Conservation (phyloP, 768 basidiomycete genomes). For the Butyriboletus loyo region DNA sequence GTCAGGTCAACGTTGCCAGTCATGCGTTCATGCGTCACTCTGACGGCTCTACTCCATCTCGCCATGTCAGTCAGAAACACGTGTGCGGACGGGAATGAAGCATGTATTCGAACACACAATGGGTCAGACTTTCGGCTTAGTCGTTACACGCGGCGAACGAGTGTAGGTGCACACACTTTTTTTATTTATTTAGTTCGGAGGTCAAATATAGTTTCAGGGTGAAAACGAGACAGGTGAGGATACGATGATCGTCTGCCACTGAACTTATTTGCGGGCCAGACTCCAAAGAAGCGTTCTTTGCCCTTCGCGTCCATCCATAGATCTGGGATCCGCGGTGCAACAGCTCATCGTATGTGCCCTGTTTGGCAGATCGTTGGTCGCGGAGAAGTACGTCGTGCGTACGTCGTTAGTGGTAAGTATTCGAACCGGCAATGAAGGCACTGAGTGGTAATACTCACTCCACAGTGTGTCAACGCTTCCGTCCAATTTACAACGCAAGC, state of each 20-base stretch:
- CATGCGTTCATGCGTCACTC: too few relatives aligned
- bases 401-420: neutral
- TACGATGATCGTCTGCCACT: neutral
- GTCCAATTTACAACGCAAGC: neutral
- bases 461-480: conserved; percentile 6
- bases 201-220: neutral
- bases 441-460: conserved; percentile 14
- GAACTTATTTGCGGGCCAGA: neutral
- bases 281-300: neutral
- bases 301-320: neutral
- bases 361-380: conserved; percentile 5
- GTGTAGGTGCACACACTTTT: too few relatives aligned
- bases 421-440: conserved; percentile 2
- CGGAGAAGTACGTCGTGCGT: conserved; percentile 7
- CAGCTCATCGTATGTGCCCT: neutral
- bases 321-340: conserved; percentile 1
- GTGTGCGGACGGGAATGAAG: conserved; percentile 11
- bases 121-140: neutral
- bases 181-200: neutral
- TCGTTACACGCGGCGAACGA: neutral
- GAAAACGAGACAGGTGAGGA: neutral
- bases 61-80: neutral
- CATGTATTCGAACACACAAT: neutral
- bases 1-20: neutral
- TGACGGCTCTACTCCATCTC: neutral